A percentile compares a stretch with the other conserved stretches of the same genome.
Conservation (phyloP, 352 stramenopile genomes). For the Aphanomyces cochlioides region DNA sequence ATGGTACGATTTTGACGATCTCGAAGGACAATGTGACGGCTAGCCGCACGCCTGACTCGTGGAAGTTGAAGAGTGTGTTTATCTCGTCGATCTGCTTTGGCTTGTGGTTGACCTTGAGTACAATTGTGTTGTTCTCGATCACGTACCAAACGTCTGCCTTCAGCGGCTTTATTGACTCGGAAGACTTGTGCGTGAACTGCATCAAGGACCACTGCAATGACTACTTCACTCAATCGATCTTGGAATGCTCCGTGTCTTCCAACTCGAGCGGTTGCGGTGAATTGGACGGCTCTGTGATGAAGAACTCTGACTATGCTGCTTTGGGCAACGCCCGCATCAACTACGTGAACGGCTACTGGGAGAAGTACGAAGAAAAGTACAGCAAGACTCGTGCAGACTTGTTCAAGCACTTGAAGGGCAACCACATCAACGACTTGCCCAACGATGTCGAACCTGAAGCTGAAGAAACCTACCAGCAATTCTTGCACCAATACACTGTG, state of each 20-base stretch:
- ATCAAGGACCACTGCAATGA: slow-evolving; percentile 55
- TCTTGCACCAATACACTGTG: slow-evolving; percentile 52
- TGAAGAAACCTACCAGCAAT: slow-evolving; percentile 52
- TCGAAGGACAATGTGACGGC: slow-evolving; percentile 36
- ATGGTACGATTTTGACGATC: slow-evolving; percentile 44
- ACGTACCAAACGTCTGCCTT: slow-evolving; percentile 46
- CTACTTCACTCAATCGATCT: slow-evolving; percentile 54
- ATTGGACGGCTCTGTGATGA: slow-evolving; percentile 49
- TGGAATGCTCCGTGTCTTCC: slow-evolving; percentile 43
- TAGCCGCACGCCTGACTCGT: slow-evolving; percentile 31
- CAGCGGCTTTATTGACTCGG: slow-evolving; percentile 47
- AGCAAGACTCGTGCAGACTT: slow-evolving; percentile 33
- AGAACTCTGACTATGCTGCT: slow-evolving; percentile 14
- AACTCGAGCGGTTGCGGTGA: slow-evolving; percentile 59
- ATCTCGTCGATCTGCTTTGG: slow-evolving; percentile 42
- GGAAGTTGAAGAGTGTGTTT: slow-evolving; percentile 32
- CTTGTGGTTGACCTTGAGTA: slow-evolving; percentile 61
- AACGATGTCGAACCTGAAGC: slow-evolving; percentile 36
- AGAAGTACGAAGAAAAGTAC: background rate
- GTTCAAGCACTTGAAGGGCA: slow-evolving; percentile 54
- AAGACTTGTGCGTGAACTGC: slow-evolving; percentile 63
- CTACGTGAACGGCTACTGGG: slow-evolving; percentile 20
- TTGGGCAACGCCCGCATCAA: background rate
- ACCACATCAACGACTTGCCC: slow-evolving; percentile 50
- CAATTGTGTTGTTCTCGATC: slow-evolving; percentile 56